Conservation (phyloP, 306 rosid species). For the Castanopsis chinensis region DNA sequence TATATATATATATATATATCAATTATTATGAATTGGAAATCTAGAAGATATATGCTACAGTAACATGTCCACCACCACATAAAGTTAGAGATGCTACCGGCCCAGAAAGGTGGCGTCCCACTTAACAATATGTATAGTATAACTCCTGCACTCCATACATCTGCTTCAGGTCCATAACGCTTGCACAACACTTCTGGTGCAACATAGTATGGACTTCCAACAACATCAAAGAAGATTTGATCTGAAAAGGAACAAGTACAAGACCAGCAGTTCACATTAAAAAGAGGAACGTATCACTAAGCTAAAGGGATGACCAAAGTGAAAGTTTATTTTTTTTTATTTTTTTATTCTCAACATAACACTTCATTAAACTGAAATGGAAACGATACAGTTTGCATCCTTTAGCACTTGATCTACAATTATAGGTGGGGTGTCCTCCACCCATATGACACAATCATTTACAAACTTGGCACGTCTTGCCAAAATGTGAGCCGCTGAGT, state of each 20-base stretch:
- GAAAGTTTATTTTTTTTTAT: no score
- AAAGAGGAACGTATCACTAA: no score
- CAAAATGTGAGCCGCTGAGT: no score
- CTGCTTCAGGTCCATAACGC: constrained; percentile 58
- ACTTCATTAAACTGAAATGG: no score
- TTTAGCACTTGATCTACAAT: no score
- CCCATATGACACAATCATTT: no score
- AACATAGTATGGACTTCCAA: constrained; percentile 67
- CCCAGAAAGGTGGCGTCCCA: constrained; percentile 74
- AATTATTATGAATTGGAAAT: neutral
- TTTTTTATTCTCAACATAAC: no score
- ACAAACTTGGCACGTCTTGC: no score
- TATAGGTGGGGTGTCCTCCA: no score
- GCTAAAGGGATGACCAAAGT: no score
- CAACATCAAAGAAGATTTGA: constrained; percentile 55
- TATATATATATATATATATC: neutral
- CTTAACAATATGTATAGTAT: constrained; percentile 57
- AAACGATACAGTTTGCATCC: no score
- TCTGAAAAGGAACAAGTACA: constrained; percentile 25
- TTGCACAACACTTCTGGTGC: constrained; percentile 68
- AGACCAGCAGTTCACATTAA: neutral
- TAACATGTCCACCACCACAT: neutral
- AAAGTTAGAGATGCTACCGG: constrained; percentile 34
- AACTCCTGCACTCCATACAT: constrained; percentile 72
- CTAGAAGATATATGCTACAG: neutral